These are phyloP conservation scores for Caryopteris hybrid DNA, from an alignment of 305 asterid genomes.

Conservation along the genomic window DNA sequence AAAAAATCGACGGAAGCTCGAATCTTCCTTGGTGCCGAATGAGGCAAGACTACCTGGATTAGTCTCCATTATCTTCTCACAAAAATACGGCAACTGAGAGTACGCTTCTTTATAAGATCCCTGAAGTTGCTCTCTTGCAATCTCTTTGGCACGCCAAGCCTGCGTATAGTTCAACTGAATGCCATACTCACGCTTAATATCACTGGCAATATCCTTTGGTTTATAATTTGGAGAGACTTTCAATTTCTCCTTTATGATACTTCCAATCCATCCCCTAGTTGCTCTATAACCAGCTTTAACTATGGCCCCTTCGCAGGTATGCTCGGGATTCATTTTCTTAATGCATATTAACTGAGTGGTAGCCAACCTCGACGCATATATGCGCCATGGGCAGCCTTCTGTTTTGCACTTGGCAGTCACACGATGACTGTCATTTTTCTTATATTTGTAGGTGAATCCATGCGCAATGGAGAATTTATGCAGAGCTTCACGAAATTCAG, in stretches of 20 bases:
- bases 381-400: constrained; percentile 97
- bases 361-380: constrained; percentile 89
- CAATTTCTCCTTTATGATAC: constrained; percentile 84
- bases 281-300: constrained; percentile 93
- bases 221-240: constrained; percentile 84
- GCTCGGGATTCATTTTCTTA: constrained; percentile 81
- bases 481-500: constrained; percentile 93
- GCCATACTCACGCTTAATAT: constrained; percentile 92
- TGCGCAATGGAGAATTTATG: constrained; percentile 96
- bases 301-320: constrained; percentile 85
- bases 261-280: constrained; percentile 97
- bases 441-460: constrained; percentile 90
- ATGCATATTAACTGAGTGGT: constrained; percentile 91
- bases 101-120: constrained; percentile 96
- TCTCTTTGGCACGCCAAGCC: constrained; percentile 99
- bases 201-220: constrained; percentile 93
- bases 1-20: constrained; percentile 74
- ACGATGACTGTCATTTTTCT: constrained; percentile 96
- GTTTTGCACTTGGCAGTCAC: constrained; percentile 95
- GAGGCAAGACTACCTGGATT: constrained; percentile 88
- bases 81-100: constrained; percentile 74
- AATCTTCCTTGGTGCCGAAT: constrained; percentile 81
- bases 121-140: constrained; percentile 97
- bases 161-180: constrained; percentile 96
- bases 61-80: constrained; percentile 85